Evolutionary conservation across 352 stramenopile species (phyloP).

Genomic region (Phytopythium vexans): DNA sequence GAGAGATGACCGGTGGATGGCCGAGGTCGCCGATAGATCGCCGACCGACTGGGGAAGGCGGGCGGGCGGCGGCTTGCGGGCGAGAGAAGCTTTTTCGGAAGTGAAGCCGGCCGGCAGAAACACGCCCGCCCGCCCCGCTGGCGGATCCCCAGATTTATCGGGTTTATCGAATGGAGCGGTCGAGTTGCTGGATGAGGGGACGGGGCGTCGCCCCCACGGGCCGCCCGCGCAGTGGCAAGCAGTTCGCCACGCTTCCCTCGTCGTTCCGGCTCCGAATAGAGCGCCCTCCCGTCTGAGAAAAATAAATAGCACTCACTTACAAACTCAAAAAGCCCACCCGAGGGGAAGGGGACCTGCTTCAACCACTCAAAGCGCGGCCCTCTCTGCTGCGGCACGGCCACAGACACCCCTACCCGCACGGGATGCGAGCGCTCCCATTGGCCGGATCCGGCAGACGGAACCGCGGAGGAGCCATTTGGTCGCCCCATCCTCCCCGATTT

Average conservation of each 20-base stretch:
- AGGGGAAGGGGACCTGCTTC: not conserved
- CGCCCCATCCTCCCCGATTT: not conserved
- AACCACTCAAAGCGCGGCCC: not conserved
- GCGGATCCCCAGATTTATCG: conserved; percentile 8
- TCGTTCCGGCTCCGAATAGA: not conserved
- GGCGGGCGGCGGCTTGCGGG: not conserved
- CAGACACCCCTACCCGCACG: not conserved
- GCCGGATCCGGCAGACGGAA: not conserved
- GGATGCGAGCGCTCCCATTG: not conserved
- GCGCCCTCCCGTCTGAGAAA: not conserved
- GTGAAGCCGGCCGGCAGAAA: conserved; percentile 4
- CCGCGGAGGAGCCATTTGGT: not conserved
- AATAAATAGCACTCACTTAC: not conserved
- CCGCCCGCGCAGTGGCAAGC: no score
- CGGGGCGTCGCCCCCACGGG: not conserved
- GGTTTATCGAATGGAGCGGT: conserved; percentile 4
- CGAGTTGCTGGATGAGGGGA: not conserved
- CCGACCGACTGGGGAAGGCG: not conserved
- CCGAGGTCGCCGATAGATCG: not conserved
- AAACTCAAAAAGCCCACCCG: not conserved
- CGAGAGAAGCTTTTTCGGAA: conserved; percentile 15
- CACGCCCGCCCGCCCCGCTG: not conserved
- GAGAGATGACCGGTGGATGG: no score
- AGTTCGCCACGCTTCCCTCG: no score
- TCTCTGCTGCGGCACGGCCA: not conserved